Evolutionary conservation across 1,284 basidiomycete genomes (phyloP).

Genomic region (Wallemia mellicola): DNA sequence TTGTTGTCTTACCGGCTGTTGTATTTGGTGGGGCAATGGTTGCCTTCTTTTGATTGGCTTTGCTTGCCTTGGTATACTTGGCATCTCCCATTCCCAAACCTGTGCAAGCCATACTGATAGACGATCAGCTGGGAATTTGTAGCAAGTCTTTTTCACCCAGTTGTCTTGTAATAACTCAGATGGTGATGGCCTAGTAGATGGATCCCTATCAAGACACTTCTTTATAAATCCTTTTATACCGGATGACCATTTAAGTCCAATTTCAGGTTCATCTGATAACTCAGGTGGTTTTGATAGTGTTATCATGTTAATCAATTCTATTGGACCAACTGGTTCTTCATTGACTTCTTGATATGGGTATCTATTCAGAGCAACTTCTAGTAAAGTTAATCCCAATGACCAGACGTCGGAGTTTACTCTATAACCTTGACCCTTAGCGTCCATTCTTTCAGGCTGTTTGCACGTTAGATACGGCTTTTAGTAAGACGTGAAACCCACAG

Average conservation of each 20-base stretch:
- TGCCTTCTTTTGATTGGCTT: not conserved
- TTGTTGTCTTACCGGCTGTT: no score
- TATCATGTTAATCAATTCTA: not conserved
- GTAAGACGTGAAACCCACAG: slow-evolving; percentile 26
- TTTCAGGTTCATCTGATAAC: not conserved
- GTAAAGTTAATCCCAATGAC: slow-evolving; percentile 74
- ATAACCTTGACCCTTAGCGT: slow-evolving; percentile 40
- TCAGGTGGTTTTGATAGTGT: not conserved
- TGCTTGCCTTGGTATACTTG: no score
- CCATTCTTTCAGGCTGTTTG: slow-evolving; percentile 58
- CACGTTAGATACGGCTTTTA: slow-evolving; percentile 5
- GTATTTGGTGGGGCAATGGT: no score
- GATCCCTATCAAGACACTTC: not conserved
- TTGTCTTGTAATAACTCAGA: not conserved
- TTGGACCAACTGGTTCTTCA: not conserved
- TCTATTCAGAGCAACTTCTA: slow-evolving; percentile 44
- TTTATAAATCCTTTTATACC: not conserved
- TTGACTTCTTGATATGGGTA: not conserved
- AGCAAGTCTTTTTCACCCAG: not conserved
- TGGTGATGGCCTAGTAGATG: not conserved
- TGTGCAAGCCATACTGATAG: not conserved
- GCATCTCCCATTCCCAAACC: not conserved
- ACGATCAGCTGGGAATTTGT: not conserved
- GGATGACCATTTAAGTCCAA: not conserved
- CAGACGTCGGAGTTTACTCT: slow-evolving; percentile 92